Evolutionary conservation across 805 yeast genomes (phyloP).

Genomic region (Candida yuanshanica): DNA sequence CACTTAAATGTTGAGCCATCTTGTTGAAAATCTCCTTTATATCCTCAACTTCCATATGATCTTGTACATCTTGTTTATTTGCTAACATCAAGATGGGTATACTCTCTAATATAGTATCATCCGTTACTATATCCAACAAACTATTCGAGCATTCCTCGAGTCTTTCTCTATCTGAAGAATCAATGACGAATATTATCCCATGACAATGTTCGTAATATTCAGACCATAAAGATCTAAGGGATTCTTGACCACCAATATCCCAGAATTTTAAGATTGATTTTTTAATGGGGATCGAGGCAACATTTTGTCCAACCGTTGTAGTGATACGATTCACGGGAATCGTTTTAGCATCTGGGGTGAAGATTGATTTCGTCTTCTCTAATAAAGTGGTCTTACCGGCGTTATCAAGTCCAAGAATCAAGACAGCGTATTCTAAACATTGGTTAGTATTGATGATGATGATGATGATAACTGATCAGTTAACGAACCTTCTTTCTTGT

Average conservation of each 20-base stretch:
- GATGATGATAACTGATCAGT: background rate
- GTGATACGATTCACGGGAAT: conserved; percentile 57
- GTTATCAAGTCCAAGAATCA: conserved; percentile 87
- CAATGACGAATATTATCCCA: conserved; percentile 89
- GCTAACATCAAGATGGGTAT: conserved; percentile 93
- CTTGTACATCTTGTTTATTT: conserved; percentile 82
- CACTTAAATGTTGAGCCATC: conserved; percentile 77
- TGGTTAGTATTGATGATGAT: background rate
- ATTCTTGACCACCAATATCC: conserved; percentile 95
- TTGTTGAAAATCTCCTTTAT: conserved; percentile 79
- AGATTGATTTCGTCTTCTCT: conserved; percentile 57
- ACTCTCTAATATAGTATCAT: conserved; percentile 55
- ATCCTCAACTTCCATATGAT: conserved; percentile 67
- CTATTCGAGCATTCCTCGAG: conserved; percentile 77
- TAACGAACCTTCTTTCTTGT: conserved; percentile 46
- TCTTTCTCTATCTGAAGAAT: conserved; percentile 79
- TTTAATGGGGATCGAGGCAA: conserved; percentile 35
- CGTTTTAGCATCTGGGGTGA: conserved; percentile 39
- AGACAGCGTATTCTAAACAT: conserved; percentile 55
- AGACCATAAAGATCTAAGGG: conserved; percentile 81
- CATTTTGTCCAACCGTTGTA: conserved; percentile 96
- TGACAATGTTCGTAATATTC: conserved; percentile 82
- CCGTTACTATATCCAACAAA: conserved; percentile 47
- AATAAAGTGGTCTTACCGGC: conserved; percentile 90
- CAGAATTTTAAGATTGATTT: conserved; percentile 62